phyloP scores from a whole-genome alignment of 495 filamentous ascomycete species.

The Aspergillus nidulans region DNA sequence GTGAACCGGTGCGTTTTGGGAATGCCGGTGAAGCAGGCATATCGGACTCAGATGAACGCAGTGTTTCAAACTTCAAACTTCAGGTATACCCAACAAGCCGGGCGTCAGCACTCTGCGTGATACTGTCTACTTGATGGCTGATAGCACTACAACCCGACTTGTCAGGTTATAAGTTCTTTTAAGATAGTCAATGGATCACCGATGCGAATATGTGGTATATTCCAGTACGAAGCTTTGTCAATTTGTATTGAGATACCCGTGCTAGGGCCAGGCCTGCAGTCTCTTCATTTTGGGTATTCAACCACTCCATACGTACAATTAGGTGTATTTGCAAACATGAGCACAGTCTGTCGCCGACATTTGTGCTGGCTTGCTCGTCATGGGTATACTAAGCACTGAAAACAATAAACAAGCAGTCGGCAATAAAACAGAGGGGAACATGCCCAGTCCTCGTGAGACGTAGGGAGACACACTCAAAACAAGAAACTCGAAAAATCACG shows the following conservation, averaged over 20 bases:
- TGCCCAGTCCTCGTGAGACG: not conserved
- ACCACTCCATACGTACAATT: not conserved
- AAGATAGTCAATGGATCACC: too few relatives aligned
- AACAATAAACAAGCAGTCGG: not conserved
- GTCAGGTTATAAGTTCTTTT: too few relatives aligned
- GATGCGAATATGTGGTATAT: not conserved
- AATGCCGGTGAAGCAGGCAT: too few relatives aligned
- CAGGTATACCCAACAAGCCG: too few relatives aligned
- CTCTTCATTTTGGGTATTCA: not conserved
- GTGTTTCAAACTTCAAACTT: too few relatives aligned
- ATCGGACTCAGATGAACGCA: too few relatives aligned
- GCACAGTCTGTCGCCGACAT: not conserved
- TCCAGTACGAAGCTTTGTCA: not conserved
- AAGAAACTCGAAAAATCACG: too few relatives aligned
- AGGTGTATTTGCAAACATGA: not conserved
- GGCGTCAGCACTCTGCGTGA: not conserved
- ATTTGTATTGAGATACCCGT: too few relatives aligned
- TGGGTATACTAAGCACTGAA: constrained; percentile 5
- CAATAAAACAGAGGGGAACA: not conserved
- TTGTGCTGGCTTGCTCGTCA: not conserved
- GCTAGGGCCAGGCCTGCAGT: too few relatives aligned
- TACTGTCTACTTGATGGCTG: not conserved
- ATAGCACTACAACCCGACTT: not conserved
- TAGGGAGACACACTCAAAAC: too few relatives aligned
- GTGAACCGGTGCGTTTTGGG: too few relatives aligned